Conservation (phyloP, 139 green algal species). For the Pleodorina starrii region DNA sequence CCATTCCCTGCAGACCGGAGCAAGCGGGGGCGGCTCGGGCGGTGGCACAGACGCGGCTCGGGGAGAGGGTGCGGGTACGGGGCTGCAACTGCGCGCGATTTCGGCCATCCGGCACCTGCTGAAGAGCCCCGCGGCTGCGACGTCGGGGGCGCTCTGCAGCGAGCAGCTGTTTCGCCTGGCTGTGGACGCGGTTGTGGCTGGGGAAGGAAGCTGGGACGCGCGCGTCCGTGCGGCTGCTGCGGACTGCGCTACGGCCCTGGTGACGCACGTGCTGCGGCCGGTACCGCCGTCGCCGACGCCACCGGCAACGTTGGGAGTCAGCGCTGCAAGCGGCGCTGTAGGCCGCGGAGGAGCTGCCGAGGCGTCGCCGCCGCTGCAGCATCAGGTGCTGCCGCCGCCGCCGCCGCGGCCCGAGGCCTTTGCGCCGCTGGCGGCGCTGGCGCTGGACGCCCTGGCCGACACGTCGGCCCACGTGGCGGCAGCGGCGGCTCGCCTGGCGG, state of each 20-base stretch:
- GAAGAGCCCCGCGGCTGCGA: background rate
- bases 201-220: background rate
- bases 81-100: conserved; percentile 1
- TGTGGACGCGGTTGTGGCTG: background rate
- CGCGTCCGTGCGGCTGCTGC: background rate
- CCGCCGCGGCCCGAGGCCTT: background rate
- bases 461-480: background rate
- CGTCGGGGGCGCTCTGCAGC: background rate
- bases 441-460: conserved; percentile 11
- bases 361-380: background rate
- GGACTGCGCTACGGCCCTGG: background rate
- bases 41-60: too few species aligned
- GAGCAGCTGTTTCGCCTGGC: background rate
- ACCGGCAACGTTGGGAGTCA: background rate
- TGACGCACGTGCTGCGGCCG: background rate
- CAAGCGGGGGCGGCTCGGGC: too few species aligned
- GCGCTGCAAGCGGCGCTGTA: too few species aligned
- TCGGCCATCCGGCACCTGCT: background rate
- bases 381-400: background rate
- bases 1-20: background rate
- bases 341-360: too few species aligned
- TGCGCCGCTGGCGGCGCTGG: conserved; percentile 25
- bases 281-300: background rate
- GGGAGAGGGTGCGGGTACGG: background rate
- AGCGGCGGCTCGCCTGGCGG: conserved; percentile 21